Percentiles rank a stretch among this genome's conserved stretches.
phyloP scores from a whole-genome alignment of 441 rosid genomes.

The Kokia cookei region DNA sequence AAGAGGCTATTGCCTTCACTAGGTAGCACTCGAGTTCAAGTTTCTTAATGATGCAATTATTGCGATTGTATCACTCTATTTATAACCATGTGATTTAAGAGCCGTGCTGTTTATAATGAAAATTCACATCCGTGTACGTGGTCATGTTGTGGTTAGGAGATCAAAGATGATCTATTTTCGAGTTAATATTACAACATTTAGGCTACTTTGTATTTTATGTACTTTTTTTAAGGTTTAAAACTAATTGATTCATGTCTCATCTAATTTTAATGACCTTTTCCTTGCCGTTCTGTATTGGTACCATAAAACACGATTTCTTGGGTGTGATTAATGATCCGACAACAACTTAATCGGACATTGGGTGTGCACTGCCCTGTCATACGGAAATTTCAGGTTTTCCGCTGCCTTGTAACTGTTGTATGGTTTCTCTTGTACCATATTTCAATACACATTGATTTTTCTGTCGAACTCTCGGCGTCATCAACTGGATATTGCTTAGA shows the following conservation, averaged over 20 bases:
- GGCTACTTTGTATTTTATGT: background rate
- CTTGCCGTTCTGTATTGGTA: slow-evolving; percentile 87
- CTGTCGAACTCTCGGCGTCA: too few species aligned
- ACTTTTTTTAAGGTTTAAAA: background rate
- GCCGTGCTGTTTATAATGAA: background rate
- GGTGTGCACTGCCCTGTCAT: too few species aligned
- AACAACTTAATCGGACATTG: slow-evolving; percentile 22
- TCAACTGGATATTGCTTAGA: too few species aligned
- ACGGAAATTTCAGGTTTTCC: too few species aligned
- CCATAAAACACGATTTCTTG: slow-evolving; percentile 90
- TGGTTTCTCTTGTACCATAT: background rate
- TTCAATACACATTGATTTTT: background rate
- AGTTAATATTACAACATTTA: background rate
- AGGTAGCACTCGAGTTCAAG: background rate
- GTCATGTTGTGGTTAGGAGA: background rate
- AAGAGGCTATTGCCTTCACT: background rate
- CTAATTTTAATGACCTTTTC: background rate
- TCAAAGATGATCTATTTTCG: background rate
- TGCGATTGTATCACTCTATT: background rate
- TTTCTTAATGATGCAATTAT: background rate
- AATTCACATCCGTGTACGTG: background rate
- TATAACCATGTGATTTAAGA: background rate
- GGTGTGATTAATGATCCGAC: slow-evolving; percentile 94
- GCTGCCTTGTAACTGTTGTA: background rate
- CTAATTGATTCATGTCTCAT: slow-evolving; percentile 1